Conservation (phyloP, 2,329 filamentous ascomycete genomes). For the Orbilia javanica region DNA sequence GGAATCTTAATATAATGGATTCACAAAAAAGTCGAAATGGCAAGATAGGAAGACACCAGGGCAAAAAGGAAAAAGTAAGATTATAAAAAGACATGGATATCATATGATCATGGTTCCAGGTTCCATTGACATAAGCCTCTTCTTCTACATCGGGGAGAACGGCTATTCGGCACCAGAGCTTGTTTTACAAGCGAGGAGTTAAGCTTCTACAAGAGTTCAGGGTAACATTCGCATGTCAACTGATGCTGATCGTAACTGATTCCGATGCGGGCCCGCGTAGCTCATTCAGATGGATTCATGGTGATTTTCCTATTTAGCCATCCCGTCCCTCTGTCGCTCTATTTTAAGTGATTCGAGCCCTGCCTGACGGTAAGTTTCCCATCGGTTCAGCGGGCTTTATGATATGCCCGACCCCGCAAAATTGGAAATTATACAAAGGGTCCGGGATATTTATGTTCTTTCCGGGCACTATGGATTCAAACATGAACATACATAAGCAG, state of each 20-base stretch:
- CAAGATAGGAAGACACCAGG: no score
- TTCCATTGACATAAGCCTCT: constrained; percentile 38
- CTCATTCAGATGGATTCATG: constrained; percentile 18
- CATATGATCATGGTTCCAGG: neutral
- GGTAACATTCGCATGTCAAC: constrained; percentile 32
- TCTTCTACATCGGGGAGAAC: constrained; percentile 39
- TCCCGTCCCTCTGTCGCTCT: neutral
- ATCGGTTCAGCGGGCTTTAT: constrained; percentile 26
- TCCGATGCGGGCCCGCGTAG: constrained; percentile 12
- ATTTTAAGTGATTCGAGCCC: constrained; percentile 25
- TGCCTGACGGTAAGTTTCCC: constrained; percentile 21
- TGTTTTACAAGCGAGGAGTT: constrained; percentile 56
- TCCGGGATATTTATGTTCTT: neutral
- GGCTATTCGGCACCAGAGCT: constrained; percentile 55
- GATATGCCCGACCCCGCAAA: constrained; percentile 31
- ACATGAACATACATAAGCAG: no score
- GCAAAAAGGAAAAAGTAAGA: constrained; percentile 38
- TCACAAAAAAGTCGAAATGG: no score
- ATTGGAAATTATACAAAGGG: constrained; percentile 41
- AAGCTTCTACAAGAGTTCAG: constrained; percentile 55
- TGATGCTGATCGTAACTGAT: constrained; percentile 33
- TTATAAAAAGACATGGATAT: no score
- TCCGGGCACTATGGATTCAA: no score
- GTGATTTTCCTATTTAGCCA: constrained; percentile 51
- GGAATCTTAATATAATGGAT: no score